Conservation (phyloP, 2,329 filamentous ascomycete genomes). For the Penicillium sp. region DNA sequence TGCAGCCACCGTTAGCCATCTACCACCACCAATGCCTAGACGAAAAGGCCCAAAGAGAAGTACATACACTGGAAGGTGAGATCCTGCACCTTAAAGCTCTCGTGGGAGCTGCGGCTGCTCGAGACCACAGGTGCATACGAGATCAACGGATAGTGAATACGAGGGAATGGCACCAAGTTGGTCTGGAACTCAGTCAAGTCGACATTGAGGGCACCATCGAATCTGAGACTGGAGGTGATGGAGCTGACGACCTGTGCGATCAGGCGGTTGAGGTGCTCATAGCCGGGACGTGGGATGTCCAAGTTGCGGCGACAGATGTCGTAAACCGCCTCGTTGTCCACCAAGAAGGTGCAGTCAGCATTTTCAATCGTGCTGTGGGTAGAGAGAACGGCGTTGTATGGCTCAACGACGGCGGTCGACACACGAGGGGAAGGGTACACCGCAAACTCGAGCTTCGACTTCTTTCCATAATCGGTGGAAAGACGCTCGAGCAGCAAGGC, state of each 20-base stretch:
- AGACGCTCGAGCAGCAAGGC: constrained; percentile 97
- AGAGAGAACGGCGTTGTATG: constrained; percentile 98
- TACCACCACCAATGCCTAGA: no score
- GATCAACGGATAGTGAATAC: no score
- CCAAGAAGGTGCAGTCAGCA: constrained; percentile 99
- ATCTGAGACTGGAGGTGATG: constrained; percentile 95
- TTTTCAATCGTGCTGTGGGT: constrained; percentile 99
- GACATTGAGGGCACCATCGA: constrained; percentile 97
- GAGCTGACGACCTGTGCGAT: constrained; percentile 98
- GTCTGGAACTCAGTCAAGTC: constrained; percentile 99
- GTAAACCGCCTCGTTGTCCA: constrained; percentile 99
- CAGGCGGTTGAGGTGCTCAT: constrained; percentile 96
- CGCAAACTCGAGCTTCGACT: constrained; percentile 99
- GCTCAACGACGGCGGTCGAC: constrained; percentile 94
- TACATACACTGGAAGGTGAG: no score
- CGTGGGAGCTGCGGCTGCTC: no score
- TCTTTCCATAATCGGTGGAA: constrained; percentile 98
- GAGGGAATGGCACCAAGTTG: constrained; percentile 96
- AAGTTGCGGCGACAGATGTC: constrained; percentile 98
- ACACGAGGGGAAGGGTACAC: constrained; percentile 97
- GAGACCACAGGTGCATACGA: no score
- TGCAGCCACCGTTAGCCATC: no score
- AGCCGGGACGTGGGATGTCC: constrained; percentile 92
- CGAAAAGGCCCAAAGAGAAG: constrained; percentile 97
- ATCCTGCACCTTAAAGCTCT: no score